A percentile compares a stretch with the other conserved stretches of the same genome.
phyloP scores from a whole-genome alignment of 257 asterid species.

The Paraleonurus japonicus region DNA sequence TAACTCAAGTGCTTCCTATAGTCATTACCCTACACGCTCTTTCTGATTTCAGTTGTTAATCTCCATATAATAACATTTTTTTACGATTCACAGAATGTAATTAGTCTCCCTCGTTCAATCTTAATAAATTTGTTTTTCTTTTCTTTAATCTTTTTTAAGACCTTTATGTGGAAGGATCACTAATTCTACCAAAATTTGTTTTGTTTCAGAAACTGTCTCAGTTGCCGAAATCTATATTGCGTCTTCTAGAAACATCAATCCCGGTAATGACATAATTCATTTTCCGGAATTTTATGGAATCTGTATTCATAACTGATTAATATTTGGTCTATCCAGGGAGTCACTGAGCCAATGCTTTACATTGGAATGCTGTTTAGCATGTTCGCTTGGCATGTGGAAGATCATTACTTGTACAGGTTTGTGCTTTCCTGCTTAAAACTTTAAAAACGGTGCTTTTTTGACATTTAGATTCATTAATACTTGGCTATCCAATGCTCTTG shows the following conservation, averaged over 20 bases:
- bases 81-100: slow-evolving; percentile 20
- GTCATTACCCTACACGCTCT: slow-evolving; percentile 2
- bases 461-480: background rate
- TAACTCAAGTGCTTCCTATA: background rate
- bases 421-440: slow-evolving; percentile 1
- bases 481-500: slow-evolving; percentile 23
- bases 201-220: slow-evolving; percentile 81
- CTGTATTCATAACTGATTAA: slow-evolving; percentile 16
- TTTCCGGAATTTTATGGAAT: background rate
- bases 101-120: background rate
- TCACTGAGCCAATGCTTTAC: slow-evolving; percentile 98
- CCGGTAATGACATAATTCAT: slow-evolving; percentile 54
- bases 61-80: slow-evolving; percentile 4
- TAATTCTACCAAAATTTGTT: slow-evolving; percentile 18
- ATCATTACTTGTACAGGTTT: slow-evolving; percentile 94
- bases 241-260: slow-evolving; percentile 83
- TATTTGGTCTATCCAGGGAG: slow-evolving; percentile 64
- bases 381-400: slow-evolving; percentile 99
- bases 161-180: slow-evolving; percentile 5
- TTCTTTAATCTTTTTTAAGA: background rate
- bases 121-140: background rate
- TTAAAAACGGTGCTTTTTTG: background rate
- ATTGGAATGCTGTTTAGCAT: slow-evolving; percentile 97
- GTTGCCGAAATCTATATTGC: slow-evolving; percentile 77
- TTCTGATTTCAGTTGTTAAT: background rate